phyloP scores from a whole-genome alignment of 2,329 filamentous ascomycete species.

The Apiospora rasikravindrae region DNA sequence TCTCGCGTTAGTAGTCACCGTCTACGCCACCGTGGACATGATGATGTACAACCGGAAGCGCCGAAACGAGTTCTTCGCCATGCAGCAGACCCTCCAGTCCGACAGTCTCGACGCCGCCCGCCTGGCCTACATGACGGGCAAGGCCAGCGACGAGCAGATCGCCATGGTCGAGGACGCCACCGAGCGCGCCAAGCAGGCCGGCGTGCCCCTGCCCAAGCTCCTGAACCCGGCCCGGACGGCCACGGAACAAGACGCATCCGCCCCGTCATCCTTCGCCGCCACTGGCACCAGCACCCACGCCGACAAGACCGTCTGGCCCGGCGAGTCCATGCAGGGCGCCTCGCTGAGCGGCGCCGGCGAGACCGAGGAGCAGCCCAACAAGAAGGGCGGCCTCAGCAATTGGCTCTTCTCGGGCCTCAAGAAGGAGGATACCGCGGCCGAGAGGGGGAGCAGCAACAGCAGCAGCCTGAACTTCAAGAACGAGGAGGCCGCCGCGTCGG shows the following conservation, averaged over 20 bases:
- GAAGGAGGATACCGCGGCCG: slow-evolving; percentile 39
- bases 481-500: slow-evolving; percentile 39
- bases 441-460: neutral
- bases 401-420: slow-evolving; percentile 48
- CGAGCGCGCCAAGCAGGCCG: slow-evolving; percentile 50
- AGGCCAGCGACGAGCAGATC: slow-evolving; percentile 61
- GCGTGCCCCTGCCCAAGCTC: slow-evolving; percentile 56
- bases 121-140: slow-evolving; percentile 64
- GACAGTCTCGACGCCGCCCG: slow-evolving; percentile 63
- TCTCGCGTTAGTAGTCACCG: slow-evolving; percentile 59
- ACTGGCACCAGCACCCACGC: slow-evolving; percentile 26
- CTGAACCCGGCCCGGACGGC: slow-evolving; percentile 41
- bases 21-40: slow-evolving; percentile 68
- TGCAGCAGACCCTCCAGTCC: slow-evolving; percentile 58
- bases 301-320: slow-evolving; percentile 32
- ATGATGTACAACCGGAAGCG: slow-evolving; percentile 64
- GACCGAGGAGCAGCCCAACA: slow-evolving; percentile 27
- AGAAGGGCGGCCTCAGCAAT: slow-evolving; percentile 33
- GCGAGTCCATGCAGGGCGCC: slow-evolving; percentile 30
- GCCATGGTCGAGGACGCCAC: slow-evolving; percentile 63
- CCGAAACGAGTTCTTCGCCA: slow-evolving; percentile 62
- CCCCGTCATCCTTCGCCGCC: slow-evolving; percentile 28
- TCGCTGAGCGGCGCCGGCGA: slow-evolving; percentile 28
- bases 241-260: slow-evolving; percentile 42
- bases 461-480: slow-evolving; percentile 32